Evolutionary conservation across 2,329 filamentous ascomycete genomes (phyloP), one percentile per base, ranked within the genome.

Genomic region (Cladosporium austrohemisphaericum): DNA sequence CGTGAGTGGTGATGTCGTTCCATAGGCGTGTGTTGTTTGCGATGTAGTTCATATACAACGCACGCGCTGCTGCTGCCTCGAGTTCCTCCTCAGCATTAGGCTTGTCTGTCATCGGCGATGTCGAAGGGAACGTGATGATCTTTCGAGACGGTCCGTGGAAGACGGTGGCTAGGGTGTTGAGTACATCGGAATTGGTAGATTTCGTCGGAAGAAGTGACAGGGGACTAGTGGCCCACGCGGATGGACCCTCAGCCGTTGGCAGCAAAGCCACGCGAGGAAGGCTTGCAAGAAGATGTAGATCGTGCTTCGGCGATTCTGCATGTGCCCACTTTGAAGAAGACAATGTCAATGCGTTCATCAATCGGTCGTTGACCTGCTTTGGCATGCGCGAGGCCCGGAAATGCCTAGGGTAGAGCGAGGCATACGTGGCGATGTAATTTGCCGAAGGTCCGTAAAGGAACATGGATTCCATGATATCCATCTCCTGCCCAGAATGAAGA

Each of bases 401-500:
- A 58, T 81, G 76, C 23, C 76, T 72, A 2, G 77, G 76, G 47
- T 81, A 81, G 3, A 65, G 65, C 25, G 73, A 71, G 6, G 75
- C 76, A 59, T 81, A 83, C 49, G 73, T 74, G 28, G 77, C 72
- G 37, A 83, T 69, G 60, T 83, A 83, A 40, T 76, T 72, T 55
- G 78, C 79, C 16, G 79, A 71, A 3, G 76, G 73, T 5, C 74
- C 73, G 53, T 74, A 75, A 8, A 83, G 65, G 57, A 80, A 81
- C 19, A 71, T 70, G 7, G 74, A 62, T 54, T 80, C 77, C 25
- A 80, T 58, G 2, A 76, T 64, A 47, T 79, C 76, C 25, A 72
- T 62, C 35, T 65, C 47, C 13, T 54, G 62, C 8, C 70, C 71
- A 4, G 71, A 69, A 31, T 81, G 72, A 16, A 81, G 63, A 55